Percentiles rank a stretch among this genome's conserved stretches.
Conservation (phyloP, 768 basidiomycete species). For the Lactarius trivialis region DNA sequence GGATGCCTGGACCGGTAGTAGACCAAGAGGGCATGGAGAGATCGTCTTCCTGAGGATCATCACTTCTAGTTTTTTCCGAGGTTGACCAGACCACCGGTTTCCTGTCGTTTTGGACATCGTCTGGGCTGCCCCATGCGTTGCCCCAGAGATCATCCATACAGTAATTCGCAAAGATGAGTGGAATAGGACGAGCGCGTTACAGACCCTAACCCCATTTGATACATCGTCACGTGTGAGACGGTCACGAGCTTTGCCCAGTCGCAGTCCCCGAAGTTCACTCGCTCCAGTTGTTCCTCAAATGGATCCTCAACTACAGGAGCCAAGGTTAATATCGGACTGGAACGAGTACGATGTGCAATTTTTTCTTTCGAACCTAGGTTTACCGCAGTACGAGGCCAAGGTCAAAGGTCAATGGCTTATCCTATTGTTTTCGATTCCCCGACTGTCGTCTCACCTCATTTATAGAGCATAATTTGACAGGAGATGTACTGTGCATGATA, state of each 20-base stretch:
- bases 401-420: slow-evolving; percentile 56
- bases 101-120: slow-evolving; percentile 1
- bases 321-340: slow-evolving; percentile 48
- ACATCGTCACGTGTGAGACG: slow-evolving; percentile 12
- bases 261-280: slow-evolving; percentile 3
- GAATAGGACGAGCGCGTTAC: not conserved
- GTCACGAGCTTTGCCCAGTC: not conserved
- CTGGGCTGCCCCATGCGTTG: slow-evolving; percentile 57
- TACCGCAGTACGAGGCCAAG: slow-evolving; percentile 77
- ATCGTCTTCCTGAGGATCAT: slow-evolving; percentile 45
- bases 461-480: slow-evolving; percentile 85
- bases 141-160: slow-evolving; percentile 83
- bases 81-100: slow-evolving; percentile 9
- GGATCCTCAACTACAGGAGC: slow-evolving; percentile 30
- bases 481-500: slow-evolving; percentile 80
- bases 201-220: not conserved
- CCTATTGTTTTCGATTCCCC: slow-evolving; percentile 18
- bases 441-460: slow-evolving; percentile 11
- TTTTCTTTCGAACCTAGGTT: slow-evolving; percentile 75
- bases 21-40: slow-evolving; percentile 55
- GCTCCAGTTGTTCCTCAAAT: slow-evolving; percentile 22
- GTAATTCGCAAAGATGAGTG: not conserved
- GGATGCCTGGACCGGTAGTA: slow-evolving; percentile 35
- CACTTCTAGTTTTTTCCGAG: slow-evolving; percentile 3
- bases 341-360: slow-evolving; percentile 69